Evolutionary conservation across 495 filamentous ascomycete genomes (phyloP), one percentile per base, ranked within the genome.

Genomic region (Podospora bellae-mahoneyi): DNA sequence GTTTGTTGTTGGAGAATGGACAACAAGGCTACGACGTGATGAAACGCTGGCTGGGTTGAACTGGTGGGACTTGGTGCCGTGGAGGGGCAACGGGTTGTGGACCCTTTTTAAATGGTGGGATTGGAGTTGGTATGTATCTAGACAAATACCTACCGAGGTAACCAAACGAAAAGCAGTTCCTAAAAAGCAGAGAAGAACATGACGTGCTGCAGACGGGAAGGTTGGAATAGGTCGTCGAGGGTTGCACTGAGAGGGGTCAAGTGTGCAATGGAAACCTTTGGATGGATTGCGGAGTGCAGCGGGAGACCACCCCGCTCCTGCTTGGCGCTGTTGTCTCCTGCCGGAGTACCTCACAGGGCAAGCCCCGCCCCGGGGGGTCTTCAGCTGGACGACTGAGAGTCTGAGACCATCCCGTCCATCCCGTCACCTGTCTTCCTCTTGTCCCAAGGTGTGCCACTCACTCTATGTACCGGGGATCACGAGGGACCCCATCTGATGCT

Each of bases 401-500:
- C 23, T 23, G 1, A 23, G 23, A 23, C 23, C 23, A 23, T 23
- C 23, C 23, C 23, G 1, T 1, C 23, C 23, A 23, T 23, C 23
- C 23, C 56, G 20, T 58, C 56, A 58, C 56, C 56, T 58, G 56
- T 23, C 16, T 58, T 58, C 39, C 39, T 13, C 39, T 13, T 3
- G 39, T 48, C 39, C 39, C 39, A 48, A 48, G 58, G 67, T 72
- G 70, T 69, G 67, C 32, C 61, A 72, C 61, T 26, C 57, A 72
- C 64, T 68, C 30, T 72, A 67, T 66, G 64, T 68, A 59, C 61
- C 27, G 61, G 60, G 55, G 44, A 67, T 72, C 70, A 72, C 70
- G 67, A 67, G 70, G 64, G 62, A 39, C 64, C 64, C 60, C 19
- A 32, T 26, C 20, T 9, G 27, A 54, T 62, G 68, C 64, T 64